Conservation (phyloP, 345 rosid genomes). For the Aquilaria malaccensis region DNA sequence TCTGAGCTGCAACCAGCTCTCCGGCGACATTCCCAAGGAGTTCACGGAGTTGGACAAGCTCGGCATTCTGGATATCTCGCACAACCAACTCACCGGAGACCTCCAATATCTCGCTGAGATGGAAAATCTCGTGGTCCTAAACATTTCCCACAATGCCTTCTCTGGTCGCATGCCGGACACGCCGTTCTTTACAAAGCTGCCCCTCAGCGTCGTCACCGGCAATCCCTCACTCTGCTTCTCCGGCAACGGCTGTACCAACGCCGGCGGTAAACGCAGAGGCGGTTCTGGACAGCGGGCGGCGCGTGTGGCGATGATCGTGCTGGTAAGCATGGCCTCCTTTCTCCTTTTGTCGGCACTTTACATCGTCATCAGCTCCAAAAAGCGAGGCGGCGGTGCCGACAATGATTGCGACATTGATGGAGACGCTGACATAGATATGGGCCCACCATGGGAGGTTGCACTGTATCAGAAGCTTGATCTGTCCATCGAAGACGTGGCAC, state of each 20-base stretch:
- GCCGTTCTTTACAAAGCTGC: constrained; percentile 72
- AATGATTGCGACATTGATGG: constrained; percentile 28
- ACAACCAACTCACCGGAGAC: constrained; percentile 64
- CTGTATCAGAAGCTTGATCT: constrained; percentile 77
- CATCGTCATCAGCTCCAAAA: constrained; percentile 40
- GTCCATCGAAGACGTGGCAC: constrained; percentile 56
- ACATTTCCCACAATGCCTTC: constrained; percentile 74
- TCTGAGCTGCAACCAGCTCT: constrained; percentile 66
- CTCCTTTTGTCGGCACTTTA: constrained; percentile 65
- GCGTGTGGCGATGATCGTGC: constrained; percentile 55
- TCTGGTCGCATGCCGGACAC: constrained; percentile 75
- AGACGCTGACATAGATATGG: constrained; percentile 40
- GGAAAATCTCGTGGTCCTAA: constrained; percentile 81
- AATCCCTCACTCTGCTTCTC: constrained; percentile 61
- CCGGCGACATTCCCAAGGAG: constrained; percentile 48
- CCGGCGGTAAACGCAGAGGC: constrained; percentile 2
- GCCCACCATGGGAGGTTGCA: constrained; percentile 82
- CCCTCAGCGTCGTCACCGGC: constrained; percentile 55
- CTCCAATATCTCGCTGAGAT: constrained; percentile 43
- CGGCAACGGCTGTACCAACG: constrained; percentile 33
- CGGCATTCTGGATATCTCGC: constrained; percentile 62
- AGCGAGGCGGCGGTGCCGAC: constrained; percentile 26
- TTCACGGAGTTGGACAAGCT: constrained; percentile 58
- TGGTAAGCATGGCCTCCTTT: constrained; percentile 51
- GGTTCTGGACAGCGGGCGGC: constrained; percentile 23